Base-by-base conservation (phyloP, 2,329 filamentous ascomycete genomes). In the Alternaria tenuissima region DNA sequence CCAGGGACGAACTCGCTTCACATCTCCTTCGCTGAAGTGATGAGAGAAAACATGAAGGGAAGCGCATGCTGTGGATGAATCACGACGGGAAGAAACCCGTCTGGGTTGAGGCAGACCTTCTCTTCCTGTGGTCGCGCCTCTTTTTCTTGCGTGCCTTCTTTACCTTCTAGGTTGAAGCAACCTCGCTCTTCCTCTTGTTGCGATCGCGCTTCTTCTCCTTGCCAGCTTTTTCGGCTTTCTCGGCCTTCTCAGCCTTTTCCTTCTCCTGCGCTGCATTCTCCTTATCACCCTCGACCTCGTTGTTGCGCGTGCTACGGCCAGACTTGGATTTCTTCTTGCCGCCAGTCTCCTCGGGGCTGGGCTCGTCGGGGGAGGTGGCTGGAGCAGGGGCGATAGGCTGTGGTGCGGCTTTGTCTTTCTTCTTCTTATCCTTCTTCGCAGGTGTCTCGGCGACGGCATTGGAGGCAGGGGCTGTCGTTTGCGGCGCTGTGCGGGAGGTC, bases 281-380 rank as follows among this genome's bases (percentile, higher is more conserved):
- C 64, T 76, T 72, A 34, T 74, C 72, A 34, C 59, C 66, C 26
- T 73, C 74, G 4, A 54, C 62, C 59, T 78, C 77, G 4, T 67
- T 67, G 54, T 77, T 77, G 32, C 74, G 66, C 24, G 74, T 77
- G 62, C 61, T 73, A 30, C 76, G 69, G 48, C 70, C 59, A 32
- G 69, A 70, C 61, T 78, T 77, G 57, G 73, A 60, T 71, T 80
- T 78, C 68, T 79, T 77, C 60, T 65, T 62, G 64, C 73, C 76
- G 65, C 61, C 70, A 2, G 56, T 52, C 48, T 79, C 76, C 14
- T 78, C 76, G 1, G 73, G 70, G 12, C 57, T 68, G 11, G 68
- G 51, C 48, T 78, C 76, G 28, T 73, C 70, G 6, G 51, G 54
- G 2, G 64, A 57, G 5, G 67, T 42, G 1, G 65, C 65, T 1